phyloP scores from a whole-genome alignment of 768 basidiomycete genomes.

The Termitomyces sp. region DNA sequence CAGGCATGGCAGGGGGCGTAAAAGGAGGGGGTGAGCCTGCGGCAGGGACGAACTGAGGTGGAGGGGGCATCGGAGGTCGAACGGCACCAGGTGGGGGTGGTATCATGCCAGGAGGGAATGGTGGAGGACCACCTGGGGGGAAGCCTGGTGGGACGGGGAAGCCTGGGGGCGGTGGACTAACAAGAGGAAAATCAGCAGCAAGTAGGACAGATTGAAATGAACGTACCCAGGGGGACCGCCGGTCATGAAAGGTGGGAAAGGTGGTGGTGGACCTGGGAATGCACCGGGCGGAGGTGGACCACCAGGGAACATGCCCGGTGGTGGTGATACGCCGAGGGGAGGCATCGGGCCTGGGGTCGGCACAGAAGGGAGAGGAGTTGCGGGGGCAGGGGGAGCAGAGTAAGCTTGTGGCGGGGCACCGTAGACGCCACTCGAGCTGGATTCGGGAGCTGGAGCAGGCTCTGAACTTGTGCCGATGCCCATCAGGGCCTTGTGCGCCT shows the following conservation, averaged over 20 bases:
- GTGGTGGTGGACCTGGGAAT: conserved; percentile 37
- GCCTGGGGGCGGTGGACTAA: conserved; percentile 47
- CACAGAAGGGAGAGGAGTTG: conserved; percentile 15
- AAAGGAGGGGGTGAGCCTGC: not conserved
- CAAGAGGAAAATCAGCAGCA: conserved; percentile 8
- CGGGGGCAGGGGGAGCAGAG: conserved; percentile 36
- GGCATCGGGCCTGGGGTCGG: conserved; percentile 21
- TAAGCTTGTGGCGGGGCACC: conserved; percentile 74
- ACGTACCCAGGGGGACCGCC: conserved; percentile 39
- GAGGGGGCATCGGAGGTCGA: conserved; percentile 22
- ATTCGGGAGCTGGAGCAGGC: conserved; percentile 30
- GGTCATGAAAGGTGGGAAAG: conserved; percentile 52
- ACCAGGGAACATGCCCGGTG: conserved; percentile 39
- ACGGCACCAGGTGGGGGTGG: conserved; percentile 6
- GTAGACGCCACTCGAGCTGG: conserved; percentile 56
- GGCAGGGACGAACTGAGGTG: conserved; percentile 28
- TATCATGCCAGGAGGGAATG: conserved; percentile 20
- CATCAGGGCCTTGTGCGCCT: conserved; percentile 92
- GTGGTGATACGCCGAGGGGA: conserved; percentile 27
- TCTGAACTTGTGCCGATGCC: conserved; percentile 42
- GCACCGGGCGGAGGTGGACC: conserved; percentile 33
- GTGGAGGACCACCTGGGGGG: conserved; percentile 21
- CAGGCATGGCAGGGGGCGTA: not conserved
- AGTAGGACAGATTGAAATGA: not conserved
- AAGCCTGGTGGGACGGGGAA: conserved; percentile 48